phyloP scores from a whole-genome alignment of 1,284 basidiomycete genomes.

The Marasmius tenuissimus region DNA sequence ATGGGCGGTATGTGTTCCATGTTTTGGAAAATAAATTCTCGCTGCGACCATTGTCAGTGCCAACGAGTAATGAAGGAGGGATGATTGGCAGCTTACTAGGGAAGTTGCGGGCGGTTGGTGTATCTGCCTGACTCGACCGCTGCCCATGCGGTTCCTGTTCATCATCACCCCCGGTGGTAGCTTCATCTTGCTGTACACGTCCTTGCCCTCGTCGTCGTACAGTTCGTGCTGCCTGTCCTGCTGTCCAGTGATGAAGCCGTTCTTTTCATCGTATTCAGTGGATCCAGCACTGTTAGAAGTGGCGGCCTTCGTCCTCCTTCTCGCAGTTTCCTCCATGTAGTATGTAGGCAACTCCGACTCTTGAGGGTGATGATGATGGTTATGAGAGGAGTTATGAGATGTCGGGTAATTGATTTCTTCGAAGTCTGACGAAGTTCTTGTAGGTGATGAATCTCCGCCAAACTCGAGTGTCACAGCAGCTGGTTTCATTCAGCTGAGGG shows the following conservation, averaged over 20 bases:
- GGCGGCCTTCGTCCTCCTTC: slow-evolving; percentile 43
- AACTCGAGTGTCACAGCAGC: slow-evolving; percentile 69
- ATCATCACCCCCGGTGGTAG: slow-evolving; percentile 30
- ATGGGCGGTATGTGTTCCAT: slow-evolving; percentile 80
- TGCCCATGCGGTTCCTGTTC: slow-evolving; percentile 45
- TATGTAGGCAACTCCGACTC: slow-evolving; percentile 63
- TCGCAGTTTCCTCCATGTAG: slow-evolving; percentile 76
- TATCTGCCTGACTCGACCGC: slow-evolving; percentile 59
- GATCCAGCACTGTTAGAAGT: not conserved
- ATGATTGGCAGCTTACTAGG: slow-evolving; percentile 49
- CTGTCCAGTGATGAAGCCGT: slow-evolving; percentile 26
- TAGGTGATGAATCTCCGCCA: slow-evolving; percentile 48
- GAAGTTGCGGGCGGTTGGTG: slow-evolving; percentile 69
- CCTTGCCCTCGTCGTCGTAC: slow-evolving; percentile 71
- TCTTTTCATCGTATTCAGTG: slow-evolving; percentile 30
- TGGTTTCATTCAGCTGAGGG: slow-evolving; percentile 48
- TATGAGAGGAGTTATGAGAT: slow-evolving; percentile 29
- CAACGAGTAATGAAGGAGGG: not conserved
- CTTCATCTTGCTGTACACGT: slow-evolving; percentile 64
- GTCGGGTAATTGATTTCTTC: slow-evolving; percentile 66
- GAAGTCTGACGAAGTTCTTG: slow-evolving; percentile 58
- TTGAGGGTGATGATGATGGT: slow-evolving; percentile 31
- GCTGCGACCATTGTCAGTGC: slow-evolving; percentile 37
- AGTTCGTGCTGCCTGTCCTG: slow-evolving; percentile 29
- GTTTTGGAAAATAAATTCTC: slow-evolving; percentile 81